Evolutionary conservation across 345 rosid species (phyloP).

Genomic region (Hibiscus tridactylites): DNA sequence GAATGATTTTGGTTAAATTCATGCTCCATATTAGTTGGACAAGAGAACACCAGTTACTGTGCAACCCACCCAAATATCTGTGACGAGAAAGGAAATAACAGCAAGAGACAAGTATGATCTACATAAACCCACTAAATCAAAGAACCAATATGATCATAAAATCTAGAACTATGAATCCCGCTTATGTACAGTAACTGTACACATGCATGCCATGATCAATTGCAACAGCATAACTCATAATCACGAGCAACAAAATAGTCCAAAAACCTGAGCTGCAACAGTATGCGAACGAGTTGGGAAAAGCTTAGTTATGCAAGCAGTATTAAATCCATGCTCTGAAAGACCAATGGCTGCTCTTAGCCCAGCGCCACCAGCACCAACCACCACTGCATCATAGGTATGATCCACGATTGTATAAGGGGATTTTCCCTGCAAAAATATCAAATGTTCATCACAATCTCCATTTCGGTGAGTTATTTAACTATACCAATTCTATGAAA

Average conservation of each 20-base stretch:
- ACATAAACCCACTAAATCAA: not conserved
- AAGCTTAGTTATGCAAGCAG: slow-evolving; percentile 98
- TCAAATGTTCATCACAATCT: not conserved
- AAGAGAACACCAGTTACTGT: not conserved
- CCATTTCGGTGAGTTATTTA: not conserved
- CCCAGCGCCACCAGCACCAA: slow-evolving; percentile 99
- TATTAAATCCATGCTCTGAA: slow-evolving; percentile 98
- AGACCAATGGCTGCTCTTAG: slow-evolving; percentile 95
- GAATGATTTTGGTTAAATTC: too few relatives aligned
- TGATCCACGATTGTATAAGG: slow-evolving; percentile 93
- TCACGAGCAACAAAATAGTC: slow-evolving; percentile 6
- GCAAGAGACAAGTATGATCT: not conserved
- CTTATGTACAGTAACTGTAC: not conserved
- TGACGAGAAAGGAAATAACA: not conserved
- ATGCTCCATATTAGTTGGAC: not conserved
- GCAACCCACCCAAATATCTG: not conserved
- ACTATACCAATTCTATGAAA: not conserved
- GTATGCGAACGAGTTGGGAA: slow-evolving; percentile 98
- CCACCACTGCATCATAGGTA: slow-evolving; percentile 93
- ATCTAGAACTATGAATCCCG: not conserved
- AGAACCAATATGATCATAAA: not conserved
- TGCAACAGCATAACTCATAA: not conserved
- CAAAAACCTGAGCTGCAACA: slow-evolving; percentile 89
- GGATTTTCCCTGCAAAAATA: slow-evolving; percentile 33
- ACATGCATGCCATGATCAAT: not conserved